Conservation (phyloP, 2,329 filamentous ascomycete genomes). For the Fusarium siculi region DNA sequence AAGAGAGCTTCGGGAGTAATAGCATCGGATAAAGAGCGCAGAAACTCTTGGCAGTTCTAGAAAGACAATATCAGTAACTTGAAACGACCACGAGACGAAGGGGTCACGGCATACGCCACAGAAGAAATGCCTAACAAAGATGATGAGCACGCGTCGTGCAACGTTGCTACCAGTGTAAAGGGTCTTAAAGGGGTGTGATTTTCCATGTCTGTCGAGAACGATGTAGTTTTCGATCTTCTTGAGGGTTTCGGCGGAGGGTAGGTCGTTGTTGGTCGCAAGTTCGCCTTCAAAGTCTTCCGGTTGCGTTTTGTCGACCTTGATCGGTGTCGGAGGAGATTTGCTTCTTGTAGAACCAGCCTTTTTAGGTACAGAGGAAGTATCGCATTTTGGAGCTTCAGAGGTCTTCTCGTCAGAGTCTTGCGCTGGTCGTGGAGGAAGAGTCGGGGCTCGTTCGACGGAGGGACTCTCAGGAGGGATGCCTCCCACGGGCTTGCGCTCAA, state of each 20-base stretch:
- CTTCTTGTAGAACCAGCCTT: conserved; percentile 31
- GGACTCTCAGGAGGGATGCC: conserved; percentile 9
- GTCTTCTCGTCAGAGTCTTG: conserved; percentile 18
- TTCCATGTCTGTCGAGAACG: conserved; percentile 71
- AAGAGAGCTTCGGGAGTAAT: conserved; percentile 64
- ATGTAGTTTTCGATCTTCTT: conserved; percentile 64
- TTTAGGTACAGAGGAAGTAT: conserved; percentile 27
- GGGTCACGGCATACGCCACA: conserved; percentile 70
- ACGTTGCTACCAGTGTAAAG: conserved; percentile 67
- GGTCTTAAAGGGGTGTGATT: conserved; percentile 69
- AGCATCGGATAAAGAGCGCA: conserved; percentile 69
- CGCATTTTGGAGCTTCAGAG: conserved; percentile 4
- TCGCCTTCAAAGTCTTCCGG: conserved; percentile 66
- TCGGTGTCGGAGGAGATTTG: conserved; percentile 39
- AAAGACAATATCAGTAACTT: conserved; percentile 28
- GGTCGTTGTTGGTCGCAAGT: conserved; percentile 64
- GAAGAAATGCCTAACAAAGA: conserved; percentile 85
- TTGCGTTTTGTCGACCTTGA: conserved; percentile 53
- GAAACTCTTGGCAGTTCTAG: conserved; percentile 81
- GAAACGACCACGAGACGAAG: not conserved
- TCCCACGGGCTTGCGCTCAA: conserved; percentile 19
- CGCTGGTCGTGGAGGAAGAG: conserved; percentile 16
- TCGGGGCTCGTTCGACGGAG: conserved; percentile 17
- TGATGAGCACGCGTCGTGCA: conserved; percentile 69
- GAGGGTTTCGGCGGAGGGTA: conserved; percentile 62